phyloP scores from a whole-genome alignment of 2,329 filamentous ascomycete genomes.

The Nakataea oryzae region DNA sequence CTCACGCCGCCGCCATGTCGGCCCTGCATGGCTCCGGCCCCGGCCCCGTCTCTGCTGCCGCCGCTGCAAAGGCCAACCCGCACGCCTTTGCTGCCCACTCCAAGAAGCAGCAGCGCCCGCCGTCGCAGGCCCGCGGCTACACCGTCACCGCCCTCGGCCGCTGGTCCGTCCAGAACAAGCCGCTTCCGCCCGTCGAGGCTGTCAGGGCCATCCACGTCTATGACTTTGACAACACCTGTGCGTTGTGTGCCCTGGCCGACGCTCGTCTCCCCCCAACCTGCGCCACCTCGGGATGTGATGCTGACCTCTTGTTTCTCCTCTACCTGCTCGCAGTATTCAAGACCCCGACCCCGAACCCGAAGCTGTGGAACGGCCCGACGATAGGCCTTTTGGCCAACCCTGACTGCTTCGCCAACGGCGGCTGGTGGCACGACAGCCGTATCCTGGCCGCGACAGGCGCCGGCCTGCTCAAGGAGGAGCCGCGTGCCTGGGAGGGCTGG shows the following conservation, averaged over 20 bases:
- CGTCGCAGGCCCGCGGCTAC: conserved; percentile 7
- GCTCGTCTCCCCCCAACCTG: neutral
- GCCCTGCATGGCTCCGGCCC: conserved; percentile 2
- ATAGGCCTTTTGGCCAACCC: conserved; percentile 67
- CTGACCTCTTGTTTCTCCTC: conserved; percentile 5
- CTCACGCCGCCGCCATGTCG: neutral
- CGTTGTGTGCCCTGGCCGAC: conserved; percentile 16
- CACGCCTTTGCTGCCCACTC: neutral
- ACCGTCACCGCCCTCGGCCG: conserved; percentile 70
- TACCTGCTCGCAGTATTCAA: conserved; percentile 58
- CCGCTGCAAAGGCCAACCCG: neutral
- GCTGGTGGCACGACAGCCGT: conserved; percentile 93
- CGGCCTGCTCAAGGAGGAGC: conserved; percentile 72
- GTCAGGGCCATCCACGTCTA: conserved; percentile 84
- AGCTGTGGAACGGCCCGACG: conserved; percentile 73
- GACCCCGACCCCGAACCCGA: conserved; percentile 79
- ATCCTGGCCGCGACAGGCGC: conserved; percentile 81
- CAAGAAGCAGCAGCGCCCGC: neutral
- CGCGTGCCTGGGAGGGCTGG: conserved; percentile 79
- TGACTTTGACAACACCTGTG: conserved; percentile 95
- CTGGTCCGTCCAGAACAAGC: conserved; percentile 72
- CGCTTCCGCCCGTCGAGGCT: conserved; percentile 46
- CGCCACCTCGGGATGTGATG: neutral
- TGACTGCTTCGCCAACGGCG: conserved; percentile 69
- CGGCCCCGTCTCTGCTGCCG: neutral